Evolutionary conservation across 225 moss, liverwort and hornwort species (phyloP).

Genomic region (Antitrichia curtipendula): DNA sequence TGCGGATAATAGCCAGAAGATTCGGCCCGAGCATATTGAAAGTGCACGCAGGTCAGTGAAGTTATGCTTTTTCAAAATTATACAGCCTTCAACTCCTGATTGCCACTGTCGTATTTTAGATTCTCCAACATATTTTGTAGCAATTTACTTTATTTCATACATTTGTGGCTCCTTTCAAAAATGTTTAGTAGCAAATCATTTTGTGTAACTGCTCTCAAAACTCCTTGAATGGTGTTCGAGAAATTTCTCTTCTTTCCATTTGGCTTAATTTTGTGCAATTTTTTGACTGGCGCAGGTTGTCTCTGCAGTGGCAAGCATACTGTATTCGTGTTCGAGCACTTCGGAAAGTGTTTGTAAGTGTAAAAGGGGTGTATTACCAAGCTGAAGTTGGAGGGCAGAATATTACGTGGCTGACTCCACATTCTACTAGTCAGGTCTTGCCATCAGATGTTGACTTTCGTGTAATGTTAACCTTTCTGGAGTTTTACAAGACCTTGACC

Average conservation of each 20-base stretch:
- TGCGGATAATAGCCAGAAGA: conserved; percentile 63
- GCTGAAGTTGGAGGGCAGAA: conserved; percentile 70
- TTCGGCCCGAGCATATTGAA: conserved; percentile 51
- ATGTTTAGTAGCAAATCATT: neutral
- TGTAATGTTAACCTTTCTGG: conserved; percentile 86
- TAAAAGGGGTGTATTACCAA: conserved; percentile 98
- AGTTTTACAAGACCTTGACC: conserved; percentile 82
- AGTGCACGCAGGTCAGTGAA: conserved; percentile 32
- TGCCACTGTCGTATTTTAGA: neutral
- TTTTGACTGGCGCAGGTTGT: conserved; percentile 10
- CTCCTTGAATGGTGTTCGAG: neutral
- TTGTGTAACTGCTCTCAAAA: neutral
- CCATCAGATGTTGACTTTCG: conserved; percentile 92
- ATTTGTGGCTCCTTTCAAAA: neutral
- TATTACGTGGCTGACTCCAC: conserved; percentile 90
- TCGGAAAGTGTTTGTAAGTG: conserved; percentile 74
- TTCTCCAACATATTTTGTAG: neutral
- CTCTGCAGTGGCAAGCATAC: conserved; percentile 78
- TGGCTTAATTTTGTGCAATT: neutral
- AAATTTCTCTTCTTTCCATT: neutral
- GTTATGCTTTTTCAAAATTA: neutral
- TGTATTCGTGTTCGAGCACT: conserved; percentile 61
- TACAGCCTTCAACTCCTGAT: neutral
- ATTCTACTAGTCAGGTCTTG: conserved; percentile 69
- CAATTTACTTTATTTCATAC: neutral